Percentiles rank a stretch among this genome's conserved stretches.
phyloP scores from a whole-genome alignment of 106 monocot species.

The Posidonia australis region DNA sequence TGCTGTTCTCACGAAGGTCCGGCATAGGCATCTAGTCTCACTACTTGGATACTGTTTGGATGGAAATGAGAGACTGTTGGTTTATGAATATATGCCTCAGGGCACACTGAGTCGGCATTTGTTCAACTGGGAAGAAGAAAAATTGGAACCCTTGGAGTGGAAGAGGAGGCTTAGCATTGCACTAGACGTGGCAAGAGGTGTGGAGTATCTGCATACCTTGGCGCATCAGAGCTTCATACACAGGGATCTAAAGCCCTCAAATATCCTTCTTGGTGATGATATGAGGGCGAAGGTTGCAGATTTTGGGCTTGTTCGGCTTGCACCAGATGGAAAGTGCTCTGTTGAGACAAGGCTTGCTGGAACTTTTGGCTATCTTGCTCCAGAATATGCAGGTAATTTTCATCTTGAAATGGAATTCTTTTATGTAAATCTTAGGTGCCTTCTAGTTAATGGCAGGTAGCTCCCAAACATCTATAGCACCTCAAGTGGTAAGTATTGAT shows the following conservation, averaged over 20 bases:
- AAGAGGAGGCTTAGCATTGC: slow-evolving; percentile 51
- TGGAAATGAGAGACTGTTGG: slow-evolving; percentile 51
- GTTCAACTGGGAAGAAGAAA: slow-evolving; percentile 36
- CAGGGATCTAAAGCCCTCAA: too few species aligned
- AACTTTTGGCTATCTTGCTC: slow-evolving; percentile 71
- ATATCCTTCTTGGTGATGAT: slow-evolving; percentile 67
- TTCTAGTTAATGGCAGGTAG: too few species aligned
- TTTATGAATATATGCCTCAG: slow-evolving; percentile 64
- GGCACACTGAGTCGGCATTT: slow-evolving; percentile 52
- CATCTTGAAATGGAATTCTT: background rate
- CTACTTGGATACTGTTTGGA: slow-evolving; percentile 67
- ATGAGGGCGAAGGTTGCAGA: slow-evolving; percentile 78
- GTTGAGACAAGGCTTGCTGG: slow-evolving; percentile 63
- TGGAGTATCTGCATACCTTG: slow-evolving; percentile 63
- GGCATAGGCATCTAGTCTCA: slow-evolving; percentile 54
- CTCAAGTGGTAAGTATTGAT: too few species aligned
- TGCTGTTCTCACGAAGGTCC: slow-evolving; percentile 46
- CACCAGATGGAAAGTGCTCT: slow-evolving; percentile 45
- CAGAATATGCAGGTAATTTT: slow-evolving; percentile 63
- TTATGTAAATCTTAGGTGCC: too few species aligned
- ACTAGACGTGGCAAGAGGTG: slow-evolving; percentile 62
- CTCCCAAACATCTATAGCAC: too few species aligned
- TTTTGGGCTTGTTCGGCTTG: slow-evolving; percentile 62
- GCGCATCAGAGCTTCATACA: slow-evolving; percentile 63
- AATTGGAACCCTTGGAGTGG: slow-evolving; percentile 40